Conservation (phyloP, 2,329 filamentous ascomycete species). For the Pseudogymnoascus destructans region DNA sequence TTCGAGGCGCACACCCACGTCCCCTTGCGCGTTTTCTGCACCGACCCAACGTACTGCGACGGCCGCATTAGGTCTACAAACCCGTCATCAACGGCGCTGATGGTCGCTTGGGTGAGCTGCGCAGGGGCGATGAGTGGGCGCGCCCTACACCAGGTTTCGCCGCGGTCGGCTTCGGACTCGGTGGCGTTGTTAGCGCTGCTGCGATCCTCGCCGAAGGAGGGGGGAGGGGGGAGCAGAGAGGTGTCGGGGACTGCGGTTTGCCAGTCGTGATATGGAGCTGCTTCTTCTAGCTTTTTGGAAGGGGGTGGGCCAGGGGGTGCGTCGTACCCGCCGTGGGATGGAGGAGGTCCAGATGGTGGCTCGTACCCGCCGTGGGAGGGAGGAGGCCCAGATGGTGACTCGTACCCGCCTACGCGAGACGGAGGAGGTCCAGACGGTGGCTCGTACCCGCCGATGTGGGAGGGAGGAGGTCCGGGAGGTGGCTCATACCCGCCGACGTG, state of each 20-base stretch:
- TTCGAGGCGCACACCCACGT: constrained; percentile 37
- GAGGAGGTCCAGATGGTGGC: constrained; percentile 17
- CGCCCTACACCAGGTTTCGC: constrained; percentile 49
- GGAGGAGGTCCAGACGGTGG: constrained; percentile 3
- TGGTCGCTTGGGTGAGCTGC: constrained; percentile 33
- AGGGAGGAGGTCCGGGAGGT: neutral
- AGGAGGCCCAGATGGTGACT: constrained; percentile 25
- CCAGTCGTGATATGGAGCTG: constrained; percentile 49
- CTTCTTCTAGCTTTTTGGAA: neutral
- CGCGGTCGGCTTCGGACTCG: constrained; percentile 48
- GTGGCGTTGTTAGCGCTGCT: constrained; percentile 60
- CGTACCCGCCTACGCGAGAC: constrained; percentile 19
- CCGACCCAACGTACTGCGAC: constrained; percentile 33
- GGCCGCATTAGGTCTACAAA: constrained; percentile 44
- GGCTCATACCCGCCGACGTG: constrained; percentile 6
- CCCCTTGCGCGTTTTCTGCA: constrained; percentile 36
- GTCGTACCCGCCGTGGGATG: constrained; percentile 21
- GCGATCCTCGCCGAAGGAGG: constrained; percentile 49
- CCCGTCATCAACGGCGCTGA: constrained; percentile 35
- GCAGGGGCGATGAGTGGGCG: constrained; percentile 46
- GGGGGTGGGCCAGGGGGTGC: constrained; percentile 30
- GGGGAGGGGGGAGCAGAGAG: constrained; percentile 58
- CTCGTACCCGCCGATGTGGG: constrained; percentile 7
- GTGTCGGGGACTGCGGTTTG: constrained; percentile 58
- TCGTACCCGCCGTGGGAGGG: constrained; percentile 19